Conservation (phyloP, 371 early-diverging fungal genomes). For the Conidiobolus incongruus region DNA sequence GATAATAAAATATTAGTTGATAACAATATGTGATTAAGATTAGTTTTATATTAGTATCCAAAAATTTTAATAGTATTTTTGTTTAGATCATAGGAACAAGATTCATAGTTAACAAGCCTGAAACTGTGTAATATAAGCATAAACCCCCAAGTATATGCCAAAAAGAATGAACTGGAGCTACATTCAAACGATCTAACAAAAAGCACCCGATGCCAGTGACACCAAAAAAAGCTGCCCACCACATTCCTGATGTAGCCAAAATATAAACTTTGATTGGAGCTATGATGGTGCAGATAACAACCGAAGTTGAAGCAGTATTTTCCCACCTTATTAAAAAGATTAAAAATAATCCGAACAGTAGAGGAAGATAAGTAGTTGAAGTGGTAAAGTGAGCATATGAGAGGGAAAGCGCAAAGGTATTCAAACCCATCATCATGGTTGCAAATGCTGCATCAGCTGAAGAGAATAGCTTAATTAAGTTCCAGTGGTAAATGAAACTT, state of each 20-base stretch:
- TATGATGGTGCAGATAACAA: neutral
- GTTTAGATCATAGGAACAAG: no score
- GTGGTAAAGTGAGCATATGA: no score
- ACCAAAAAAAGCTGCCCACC: neutral
- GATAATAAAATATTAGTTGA: no score
- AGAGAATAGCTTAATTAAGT: slow-evolving; percentile 15
- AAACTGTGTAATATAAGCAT: slow-evolving; percentile 3
- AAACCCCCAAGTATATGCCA: slow-evolving; percentile 5
- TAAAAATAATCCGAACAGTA: neutral
- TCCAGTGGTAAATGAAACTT: slow-evolving; percentile 15
- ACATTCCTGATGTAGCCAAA: neutral
- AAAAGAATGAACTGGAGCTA: slow-evolving; percentile 4
- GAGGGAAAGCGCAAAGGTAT: no score
- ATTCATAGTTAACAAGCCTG: no score
- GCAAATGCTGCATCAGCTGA: slow-evolving; percentile 17
- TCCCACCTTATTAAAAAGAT: slow-evolving; percentile 3
- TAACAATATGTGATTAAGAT: no score
- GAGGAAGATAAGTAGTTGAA: neutral
- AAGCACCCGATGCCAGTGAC: slow-evolving; percentile 1
- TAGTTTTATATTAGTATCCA: no score
- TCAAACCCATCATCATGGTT: slow-evolving; percentile 9
- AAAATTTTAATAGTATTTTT: no score
- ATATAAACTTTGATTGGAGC: neutral
- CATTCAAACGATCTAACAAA: slow-evolving; percentile 1
- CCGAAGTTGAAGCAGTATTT: slow-evolving; percentile 3